Evolutionary conservation across 768 basidiomycete genomes (phyloP), one percentile per base, ranked within the genome.

Genomic region (Leccinum pellstonianum): DNA sequence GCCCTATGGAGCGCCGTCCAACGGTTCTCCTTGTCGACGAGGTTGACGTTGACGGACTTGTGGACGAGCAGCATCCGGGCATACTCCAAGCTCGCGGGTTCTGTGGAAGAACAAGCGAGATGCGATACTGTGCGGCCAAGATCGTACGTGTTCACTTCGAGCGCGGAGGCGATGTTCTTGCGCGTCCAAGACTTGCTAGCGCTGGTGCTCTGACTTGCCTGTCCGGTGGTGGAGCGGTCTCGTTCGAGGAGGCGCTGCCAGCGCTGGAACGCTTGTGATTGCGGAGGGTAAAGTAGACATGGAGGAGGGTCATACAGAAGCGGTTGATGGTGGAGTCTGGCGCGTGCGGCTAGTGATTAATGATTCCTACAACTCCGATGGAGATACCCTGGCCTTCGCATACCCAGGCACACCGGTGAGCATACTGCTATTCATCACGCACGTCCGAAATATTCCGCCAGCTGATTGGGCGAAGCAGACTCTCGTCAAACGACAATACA

Each of bases 1-100:
- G 92, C 92, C 51, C 94, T 79, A 68, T 99, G 96, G 21, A 98
- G 77, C 7, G 95, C 83, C 1, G 93, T 96, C 91, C 94, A 98
- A 58, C 88, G 88, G 58, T 84, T 91, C 79, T 98, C 96, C 55
- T 71, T 71, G 73, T 99, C 96, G 46, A 78, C 76, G 6, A 90
- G 59, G 65, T 98, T 98, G 64, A 93, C 84, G 58, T 90, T 87
- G 71, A 95, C 79, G 23, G 77, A 74, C 1, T 92, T 85, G 63
- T 93, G 88, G 17, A 82, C 81, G 54, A 98, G 81, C 5, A 98
- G 77, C 56, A 90, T 77, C 54, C 85, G 80, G 46, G 91, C 83
- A 70, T 90, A 98, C 66, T 93, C 90, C 64, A 91, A 72, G 49
- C 85, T 82, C n/a, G 76, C 73, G 1, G 79, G 71, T 29, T 90